Percentiles rank a stretch among this genome's conserved stretches.
These are phyloP conservation scores for Pichia exigua DNA, from an alignment of 805 yeast genomes.

Conservation along the genomic window DNA sequence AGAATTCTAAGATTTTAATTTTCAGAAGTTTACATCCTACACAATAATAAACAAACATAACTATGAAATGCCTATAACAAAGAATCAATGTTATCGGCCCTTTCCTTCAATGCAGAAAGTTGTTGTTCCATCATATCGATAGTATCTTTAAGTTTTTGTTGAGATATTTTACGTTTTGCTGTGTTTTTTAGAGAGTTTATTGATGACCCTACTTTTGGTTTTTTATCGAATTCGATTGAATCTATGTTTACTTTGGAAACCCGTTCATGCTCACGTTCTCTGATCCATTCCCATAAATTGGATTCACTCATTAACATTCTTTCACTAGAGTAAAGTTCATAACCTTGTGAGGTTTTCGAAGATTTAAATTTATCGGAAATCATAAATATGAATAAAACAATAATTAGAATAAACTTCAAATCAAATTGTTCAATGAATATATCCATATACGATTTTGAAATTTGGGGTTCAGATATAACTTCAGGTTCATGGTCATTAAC, in stretches of 20 bases:
- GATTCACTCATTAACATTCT: constrained; percentile 43
- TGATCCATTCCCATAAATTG: constrained; percentile 69
- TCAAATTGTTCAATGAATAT: constrained; percentile 18
- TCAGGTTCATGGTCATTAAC: not conserved
- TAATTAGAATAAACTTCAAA: constrained; percentile 15
- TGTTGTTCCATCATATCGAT: constrained; percentile 37
- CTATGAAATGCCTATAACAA: not conserved
- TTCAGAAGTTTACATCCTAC: not conserved
- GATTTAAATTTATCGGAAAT: constrained; percentile 13
- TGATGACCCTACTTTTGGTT: not conserved
- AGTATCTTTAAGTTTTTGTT: constrained; percentile 41
- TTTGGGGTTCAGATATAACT: constrained; percentile 1
- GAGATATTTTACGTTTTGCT: constrained; percentile 16
- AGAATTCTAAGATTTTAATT: not conserved
- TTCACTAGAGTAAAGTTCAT: constrained; percentile 16
- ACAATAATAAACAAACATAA: not conserved
- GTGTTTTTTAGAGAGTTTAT: constrained; percentile 1
- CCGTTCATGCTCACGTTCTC: constrained; percentile 12
- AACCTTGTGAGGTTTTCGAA: not conserved
- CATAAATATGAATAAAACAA: constrained; percentile 16
- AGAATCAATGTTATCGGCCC: not conserved
- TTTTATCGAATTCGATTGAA: not conserved
- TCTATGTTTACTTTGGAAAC: not conserved
- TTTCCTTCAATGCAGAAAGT: constrained; percentile 27
- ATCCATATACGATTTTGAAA: constrained; percentile 12